Base-by-base conservation (phyloP, 371 early-diverging fungal genomes). In the Saksenaea oblongispora region DNA sequence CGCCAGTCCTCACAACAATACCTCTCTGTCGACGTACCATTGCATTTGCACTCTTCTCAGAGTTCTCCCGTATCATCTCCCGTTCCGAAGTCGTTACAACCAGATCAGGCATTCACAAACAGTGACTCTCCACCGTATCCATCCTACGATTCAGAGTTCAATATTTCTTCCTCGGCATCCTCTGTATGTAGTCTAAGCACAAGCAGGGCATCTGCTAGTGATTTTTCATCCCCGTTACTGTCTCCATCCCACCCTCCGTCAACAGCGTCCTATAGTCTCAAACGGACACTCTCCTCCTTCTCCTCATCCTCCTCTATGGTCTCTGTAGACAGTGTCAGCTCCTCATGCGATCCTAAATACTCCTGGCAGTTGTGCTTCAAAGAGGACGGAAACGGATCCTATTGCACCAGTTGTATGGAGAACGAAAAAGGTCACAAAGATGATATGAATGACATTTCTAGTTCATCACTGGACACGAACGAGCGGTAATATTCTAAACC, bases 151-250 rank as follows among this genome's bases (percentile, higher is more conserved):
- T 47, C 47, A 10, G 47, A 47, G 24, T 47, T 47, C 27, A 47
- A 47, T 11, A n/a, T 47, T 11, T 22, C 47, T 47, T 47, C 47
- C 47, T 47, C 47, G 3, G 47, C 47, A 0, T 47, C 47, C 10
- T 47, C 47, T 10, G 47, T 47, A 47, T 47, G 47, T 47, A 47
- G 47, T 22, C 47, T 47, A 5, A 47, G 47, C 47, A 47, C 47
- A 4, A 22, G 47, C 17, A 47, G 18, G 11, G 47, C 47, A 47
- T 47, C 47, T 10, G 47, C 18, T 5, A 47, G 47, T 11, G 24
- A 47, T 47, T 18, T 47, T 10, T 47, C 47, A n/a, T 47, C 47
- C n/a, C 47, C 47, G 2, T 8, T 47, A 17, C 24, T 47, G 10
- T 47, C 47, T 8, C 47, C 47, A 47, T 47, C 47, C n/a, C 47